Percentiles rank a stretch among this genome's conserved stretches.
phyloP scores from a whole-genome alignment of 495 filamentous ascomycete genomes.

The Podospora anserina region DNA sequence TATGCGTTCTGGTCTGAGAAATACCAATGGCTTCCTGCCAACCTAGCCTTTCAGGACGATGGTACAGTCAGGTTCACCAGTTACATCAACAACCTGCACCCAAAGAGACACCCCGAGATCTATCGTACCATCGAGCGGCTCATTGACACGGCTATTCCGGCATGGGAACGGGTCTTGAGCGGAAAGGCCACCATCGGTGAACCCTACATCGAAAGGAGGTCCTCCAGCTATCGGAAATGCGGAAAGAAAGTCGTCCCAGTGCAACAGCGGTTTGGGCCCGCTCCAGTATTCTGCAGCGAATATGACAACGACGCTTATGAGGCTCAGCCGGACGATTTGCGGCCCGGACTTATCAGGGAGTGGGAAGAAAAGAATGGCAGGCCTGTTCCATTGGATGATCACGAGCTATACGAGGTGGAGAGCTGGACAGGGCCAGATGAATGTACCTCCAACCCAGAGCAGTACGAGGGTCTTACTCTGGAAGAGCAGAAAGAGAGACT shows the following conservation, averaged over 20 bases:
- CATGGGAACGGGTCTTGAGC: slow-evolving; percentile 45
- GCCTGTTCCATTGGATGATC: background rate
- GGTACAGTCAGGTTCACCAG: slow-evolving; percentile 62
- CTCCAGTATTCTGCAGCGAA: too few relatives aligned
- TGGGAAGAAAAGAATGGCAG: slow-evolving; percentile 44
- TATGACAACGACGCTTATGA: background rate
- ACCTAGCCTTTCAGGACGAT: slow-evolving; percentile 46
- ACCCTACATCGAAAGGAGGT: background rate
- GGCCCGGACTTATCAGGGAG: background rate
- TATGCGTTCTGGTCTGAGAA: slow-evolving; percentile 39
- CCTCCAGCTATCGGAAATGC: background rate
- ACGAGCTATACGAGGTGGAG: background rate
- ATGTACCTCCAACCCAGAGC: background rate
- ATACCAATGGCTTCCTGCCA: slow-evolving; percentile 63
- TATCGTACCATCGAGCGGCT: slow-evolving; percentile 54
- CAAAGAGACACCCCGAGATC: slow-evolving; percentile 43
- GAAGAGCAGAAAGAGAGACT: slow-evolving; percentile 1
- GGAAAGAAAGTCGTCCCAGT: background rate
- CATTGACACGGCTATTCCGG: slow-evolving; percentile 49
- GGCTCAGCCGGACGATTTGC: background rate
- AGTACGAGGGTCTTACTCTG: background rate
- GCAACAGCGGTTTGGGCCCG: background rate
- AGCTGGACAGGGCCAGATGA: background rate
- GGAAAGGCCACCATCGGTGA: slow-evolving; percentile 15
- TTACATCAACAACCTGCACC: slow-evolving; percentile 68